These are phyloP conservation scores for Citrullus amarus DNA, from an alignment of 306 rosid genomes.

Conservation along the genomic window DNA sequence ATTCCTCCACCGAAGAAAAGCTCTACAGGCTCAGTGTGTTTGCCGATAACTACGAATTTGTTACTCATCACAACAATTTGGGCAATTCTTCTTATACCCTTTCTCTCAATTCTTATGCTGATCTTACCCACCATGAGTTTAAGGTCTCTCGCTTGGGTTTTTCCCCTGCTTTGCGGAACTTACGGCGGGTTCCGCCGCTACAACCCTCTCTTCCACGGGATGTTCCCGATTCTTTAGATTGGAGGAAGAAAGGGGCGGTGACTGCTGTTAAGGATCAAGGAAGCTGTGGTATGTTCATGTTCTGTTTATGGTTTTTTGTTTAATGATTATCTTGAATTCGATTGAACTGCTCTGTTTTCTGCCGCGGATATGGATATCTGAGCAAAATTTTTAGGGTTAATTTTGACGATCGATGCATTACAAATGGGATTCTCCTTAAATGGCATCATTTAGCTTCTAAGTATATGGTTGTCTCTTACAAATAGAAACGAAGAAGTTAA, in stretches of 20 bases:
- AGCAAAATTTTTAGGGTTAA: background rate
- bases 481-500: background rate
- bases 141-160: constrained; percentile 63
- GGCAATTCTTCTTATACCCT: constrained; percentile 44
- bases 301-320: background rate
- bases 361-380: background rate
- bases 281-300: constrained; percentile 47
- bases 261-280: constrained; percentile 75
- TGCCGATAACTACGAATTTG: constrained; percentile 47
- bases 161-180: constrained; percentile 26
- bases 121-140: constrained; percentile 79
- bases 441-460: background rate
- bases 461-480: background rate
- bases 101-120: constrained; percentile 72
- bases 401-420: background rate
- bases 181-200: constrained; percentile 9
- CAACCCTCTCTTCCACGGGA: constrained; percentile 7
- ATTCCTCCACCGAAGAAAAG: constrained; percentile 45
- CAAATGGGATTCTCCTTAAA: background rate
- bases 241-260: constrained; percentile 72
- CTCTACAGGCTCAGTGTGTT: constrained; percentile 47
- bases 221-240: constrained; percentile 66
- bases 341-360: background rate
- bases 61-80: constrained; percentile 36
- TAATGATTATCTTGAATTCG: background rate